These are phyloP conservation scores for Herpetomonas muscarum DNA, from an alignment of 208 protist genomes.

Conservation along the genomic window DNA sequence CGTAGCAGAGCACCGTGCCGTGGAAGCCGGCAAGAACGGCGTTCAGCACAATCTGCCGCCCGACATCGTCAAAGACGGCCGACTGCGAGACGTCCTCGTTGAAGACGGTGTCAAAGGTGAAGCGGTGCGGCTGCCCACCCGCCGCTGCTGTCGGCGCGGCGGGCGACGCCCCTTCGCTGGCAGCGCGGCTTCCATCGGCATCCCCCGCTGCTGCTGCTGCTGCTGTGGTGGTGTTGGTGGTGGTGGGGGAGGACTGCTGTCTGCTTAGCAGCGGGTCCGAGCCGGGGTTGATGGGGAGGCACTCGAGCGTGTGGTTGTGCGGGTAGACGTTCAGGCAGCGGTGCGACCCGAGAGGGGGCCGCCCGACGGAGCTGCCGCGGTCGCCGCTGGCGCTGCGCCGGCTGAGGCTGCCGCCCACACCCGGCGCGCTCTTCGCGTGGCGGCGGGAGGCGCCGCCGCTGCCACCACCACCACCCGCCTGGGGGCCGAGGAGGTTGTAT, in stretches of 20 bases:
- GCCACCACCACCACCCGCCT: too few species aligned
- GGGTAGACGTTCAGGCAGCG: conserved; percentile 21
- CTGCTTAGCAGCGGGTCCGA: background rate
- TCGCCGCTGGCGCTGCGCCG: too few species aligned
- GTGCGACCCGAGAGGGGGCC: background rate
- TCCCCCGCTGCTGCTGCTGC: background rate
- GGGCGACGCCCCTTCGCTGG: background rate
- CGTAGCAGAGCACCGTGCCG: conserved; percentile 86
- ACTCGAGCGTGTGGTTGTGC: conserved; percentile 19
- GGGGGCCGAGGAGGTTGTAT: background rate
- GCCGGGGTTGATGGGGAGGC: conserved; percentile 9
- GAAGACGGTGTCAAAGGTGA: conserved; percentile 72
- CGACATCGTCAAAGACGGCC: conserved; percentile 66
- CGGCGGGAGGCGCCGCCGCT: too few species aligned
- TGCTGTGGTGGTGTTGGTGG: background rate
- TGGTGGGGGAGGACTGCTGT: conserved; percentile 1
- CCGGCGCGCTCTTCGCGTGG: too few species aligned
- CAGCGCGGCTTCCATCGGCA: too few species aligned
- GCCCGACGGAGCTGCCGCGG: background rate
- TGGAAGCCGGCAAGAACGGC: conserved; percentile 72
- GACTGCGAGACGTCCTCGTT: conserved; percentile 43
- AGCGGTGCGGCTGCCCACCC: conserved; percentile 16
- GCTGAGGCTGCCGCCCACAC: too few species aligned
- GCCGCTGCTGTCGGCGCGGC: background rate
- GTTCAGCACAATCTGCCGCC: conserved; percentile 34